A percentile compares a stretch with the other conserved stretches of the same genome.
Evolutionary conservation across 495 filamentous ascomycete species (phyloP).

Genomic region (Saxophila tyrrhenica): DNA sequence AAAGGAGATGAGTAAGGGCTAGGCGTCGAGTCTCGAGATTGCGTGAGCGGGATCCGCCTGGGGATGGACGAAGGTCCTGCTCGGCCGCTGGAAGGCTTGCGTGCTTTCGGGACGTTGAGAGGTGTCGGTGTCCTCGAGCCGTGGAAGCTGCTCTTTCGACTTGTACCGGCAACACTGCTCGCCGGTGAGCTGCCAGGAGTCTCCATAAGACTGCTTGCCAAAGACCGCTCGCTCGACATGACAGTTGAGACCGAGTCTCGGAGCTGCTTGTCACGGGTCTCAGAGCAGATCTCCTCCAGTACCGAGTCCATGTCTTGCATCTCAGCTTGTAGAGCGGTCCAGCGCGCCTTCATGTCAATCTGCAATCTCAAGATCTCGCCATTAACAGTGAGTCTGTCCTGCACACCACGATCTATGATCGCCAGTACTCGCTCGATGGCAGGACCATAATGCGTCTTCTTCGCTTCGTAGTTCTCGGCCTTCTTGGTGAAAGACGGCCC

Average conservation of each 20-base stretch:
- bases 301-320: constrained; percentile 63
- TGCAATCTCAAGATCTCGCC: constrained; percentile 82
- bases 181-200: constrained; percentile 85
- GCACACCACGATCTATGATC: constrained; percentile 87
- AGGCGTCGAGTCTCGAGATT: neutral
- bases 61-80: constrained; percentile 2
- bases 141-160: constrained; percentile 25
- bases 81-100: neutral
- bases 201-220: constrained; percentile 56
- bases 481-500: constrained; percentile 57
- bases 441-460: constrained; percentile 89
- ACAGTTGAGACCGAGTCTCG: constrained; percentile 91
- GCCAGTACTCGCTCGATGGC: constrained; percentile 80
- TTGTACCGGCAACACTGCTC: constrained; percentile 57
- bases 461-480: constrained; percentile 87
- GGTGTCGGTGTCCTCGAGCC: constrained; percentile 16
- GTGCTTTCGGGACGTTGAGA: constrained; percentile 3
- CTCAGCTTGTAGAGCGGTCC: constrained; percentile 60
- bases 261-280: constrained; percentile 53
- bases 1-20: neutral
- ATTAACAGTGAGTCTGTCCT: constrained; percentile 84
- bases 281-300: constrained; percentile 60
- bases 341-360: constrained; percentile 66
- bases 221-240: constrained; percentile 73
- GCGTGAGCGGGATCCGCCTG: constrained; percentile 2